phyloP scores from a whole-genome alignment of 768 basidiomycete species.

The Chalciporus pseudorubinellus region DNA sequence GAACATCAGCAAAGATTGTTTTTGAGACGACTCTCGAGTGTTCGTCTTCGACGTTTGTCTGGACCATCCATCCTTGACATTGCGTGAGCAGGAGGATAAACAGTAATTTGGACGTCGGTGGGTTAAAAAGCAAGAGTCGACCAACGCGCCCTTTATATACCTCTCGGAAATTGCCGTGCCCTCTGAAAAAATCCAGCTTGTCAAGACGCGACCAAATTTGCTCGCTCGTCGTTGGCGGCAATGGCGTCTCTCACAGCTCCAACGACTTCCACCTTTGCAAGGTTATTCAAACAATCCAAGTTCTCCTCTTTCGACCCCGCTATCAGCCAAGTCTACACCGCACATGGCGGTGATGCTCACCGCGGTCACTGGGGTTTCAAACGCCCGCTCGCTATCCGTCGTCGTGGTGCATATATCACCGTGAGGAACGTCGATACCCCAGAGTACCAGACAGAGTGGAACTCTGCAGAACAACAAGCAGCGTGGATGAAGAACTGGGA shows the following conservation, averaged over 20 bases:
- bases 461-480: conserved; percentile 61
- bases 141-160: conserved; percentile 26
- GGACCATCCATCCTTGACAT: conserved; percentile 69
- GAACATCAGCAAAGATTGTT: conserved; percentile 91
- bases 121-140: conserved; percentile 18
- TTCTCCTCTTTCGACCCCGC: conserved; percentile 76
- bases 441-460: conserved; percentile 79
- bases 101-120: conserved; percentile 83
- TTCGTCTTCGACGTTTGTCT: conserved; percentile 85
- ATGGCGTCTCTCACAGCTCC: conserved; percentile 23
- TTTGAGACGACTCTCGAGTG: conserved; percentile 55
- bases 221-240: not conserved
- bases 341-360: conserved; percentile 64
- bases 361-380: conserved; percentile 87
- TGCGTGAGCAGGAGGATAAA: conserved; percentile 50
- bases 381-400: conserved; percentile 69
- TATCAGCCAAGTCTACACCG: conserved; percentile 76
- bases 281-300: conserved; percentile 76
- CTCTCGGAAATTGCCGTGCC: conserved; percentile 26
- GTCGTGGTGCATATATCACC: conserved; percentile 61
- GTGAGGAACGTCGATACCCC: conserved; percentile 67
- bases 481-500: conserved; percentile 65
- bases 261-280: conserved; percentile 67
- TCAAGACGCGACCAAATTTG: too few species aligned
- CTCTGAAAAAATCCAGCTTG: not conserved